These are phyloP conservation scores for Angomonas desouzai DNA, from an alignment of 208 protist species.

Conservation along the genomic window DNA sequence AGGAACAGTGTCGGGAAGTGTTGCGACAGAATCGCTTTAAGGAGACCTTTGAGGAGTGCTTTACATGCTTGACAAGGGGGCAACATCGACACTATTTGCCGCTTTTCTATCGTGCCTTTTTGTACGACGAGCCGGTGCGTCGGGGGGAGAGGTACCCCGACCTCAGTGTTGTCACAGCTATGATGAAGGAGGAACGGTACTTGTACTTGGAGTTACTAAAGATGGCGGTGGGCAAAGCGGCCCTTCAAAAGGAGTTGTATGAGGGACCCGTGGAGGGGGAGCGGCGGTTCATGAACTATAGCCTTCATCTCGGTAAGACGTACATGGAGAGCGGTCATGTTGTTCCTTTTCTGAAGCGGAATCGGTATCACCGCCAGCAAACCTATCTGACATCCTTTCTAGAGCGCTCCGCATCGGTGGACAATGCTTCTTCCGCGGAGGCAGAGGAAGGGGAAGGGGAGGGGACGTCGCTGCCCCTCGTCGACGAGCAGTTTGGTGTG, in stretches of 20 bases:
- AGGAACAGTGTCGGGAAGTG: conserved; percentile 24
- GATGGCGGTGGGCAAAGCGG: neutral
- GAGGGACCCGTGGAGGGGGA: neutral
- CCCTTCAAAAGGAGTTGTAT: neutral
- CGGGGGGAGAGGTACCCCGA: conserved; percentile 27
- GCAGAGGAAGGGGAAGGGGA: conserved; percentile 14
- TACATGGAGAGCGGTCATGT: neutral
- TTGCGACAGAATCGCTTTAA: conserved; percentile 17
- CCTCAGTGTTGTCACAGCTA: conserved; percentile 32
- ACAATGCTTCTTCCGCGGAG: no score
- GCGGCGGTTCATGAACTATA: neutral
- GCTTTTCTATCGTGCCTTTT: conserved; percentile 31
- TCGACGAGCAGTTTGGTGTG: neutral
- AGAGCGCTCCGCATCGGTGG: neutral
- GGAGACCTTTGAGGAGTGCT: conserved; percentile 22
- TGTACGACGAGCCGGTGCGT: neutral
- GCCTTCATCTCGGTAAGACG: neutral
- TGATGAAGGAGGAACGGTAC: conserved; percentile 47
- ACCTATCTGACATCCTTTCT: neutral
- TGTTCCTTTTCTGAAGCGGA: neutral
- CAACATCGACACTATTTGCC: conserved; percentile 59
- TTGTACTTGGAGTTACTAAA: conserved; percentile 22
- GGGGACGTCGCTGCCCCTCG: neutral
- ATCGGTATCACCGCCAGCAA: neutral
- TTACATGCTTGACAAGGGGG: conserved; percentile 56